Evolutionary conservation across 228 moss, liverwort and hornwort genomes (phyloP), one percentile per base, ranked within the genome.

Genomic region (Sphagnum magellanicum): DNA sequence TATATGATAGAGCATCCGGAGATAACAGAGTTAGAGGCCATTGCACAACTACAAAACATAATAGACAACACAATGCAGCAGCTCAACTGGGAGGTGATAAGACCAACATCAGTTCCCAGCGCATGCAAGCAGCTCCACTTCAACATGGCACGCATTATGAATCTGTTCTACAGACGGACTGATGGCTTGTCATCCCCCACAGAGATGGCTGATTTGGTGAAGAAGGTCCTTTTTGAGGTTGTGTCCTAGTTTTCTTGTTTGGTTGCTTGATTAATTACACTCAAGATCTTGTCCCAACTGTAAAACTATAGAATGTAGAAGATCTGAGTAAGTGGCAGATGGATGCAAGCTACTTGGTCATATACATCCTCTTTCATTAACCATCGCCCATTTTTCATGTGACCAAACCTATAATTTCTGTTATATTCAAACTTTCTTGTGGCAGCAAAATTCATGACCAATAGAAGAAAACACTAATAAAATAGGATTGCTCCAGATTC

Each of bases 61-160:
- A 74, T 83, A 8, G 73, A 86, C 70, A 65, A 64, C 53, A 74
- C 69, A 55, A 89, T 87, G 91, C 82, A 82, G 32, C 67, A 91
- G 50, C 74, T 93, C 50, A 69, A 70, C 0, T 75, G 68, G 57
- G 77, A 83, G 63, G 81, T 80, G 50, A 63, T 83, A 67, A 79
- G 76, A 53, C 72, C 65, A 53, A 87, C 87, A 4, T 70, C 76
- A 12, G 16, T 87, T 17, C 83, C 90, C 46, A 58, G 67, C 65
- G 63, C 83, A 4, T 74, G 85, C 74, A 93, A 81, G 73, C 68
- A 76, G n/a, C 65, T 85, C 46, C 72, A 81, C 6, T 87, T 91
- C 66, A 74, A 87, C 73, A 81, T 83, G 77, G 87, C 87, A 16
- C 74, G 78, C 51, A 60, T 73, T 17, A 67, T 80, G 76, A 81